Conservation (phyloP, 2,329 filamentous ascomycete species). For the Xylariaceae sp. region DNA sequence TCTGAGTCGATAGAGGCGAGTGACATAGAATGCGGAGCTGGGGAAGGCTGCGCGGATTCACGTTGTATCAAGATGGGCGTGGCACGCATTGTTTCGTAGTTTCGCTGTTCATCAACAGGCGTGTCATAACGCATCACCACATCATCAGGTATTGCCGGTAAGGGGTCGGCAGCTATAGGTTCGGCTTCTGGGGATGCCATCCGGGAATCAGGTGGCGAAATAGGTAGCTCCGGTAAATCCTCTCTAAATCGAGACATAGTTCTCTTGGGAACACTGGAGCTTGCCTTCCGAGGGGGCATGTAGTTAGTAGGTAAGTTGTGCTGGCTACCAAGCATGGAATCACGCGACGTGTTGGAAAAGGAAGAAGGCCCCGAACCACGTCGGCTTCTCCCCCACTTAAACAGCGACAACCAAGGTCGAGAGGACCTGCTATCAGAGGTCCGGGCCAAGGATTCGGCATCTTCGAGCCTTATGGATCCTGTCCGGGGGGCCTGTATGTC, state of each 20-base stretch:
- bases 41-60: constrained; percentile 43
- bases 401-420: constrained; percentile 65
- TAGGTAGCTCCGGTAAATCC: constrained; percentile 78
- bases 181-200: constrained; percentile 71
- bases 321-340: constrained; percentile 62
- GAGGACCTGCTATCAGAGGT: constrained; percentile 49
- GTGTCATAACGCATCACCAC: constrained; percentile 40
- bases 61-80: constrained; percentile 42
- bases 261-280: constrained; percentile 57
- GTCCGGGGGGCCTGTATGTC: constrained; percentile 29
- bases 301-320: constrained; percentile 32
- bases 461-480: constrained; percentile 37
- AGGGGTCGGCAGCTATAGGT: constrained; percentile 25
- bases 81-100: constrained; percentile 35
- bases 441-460: constrained; percentile 47
- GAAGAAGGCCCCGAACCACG: constrained; percentile 60
- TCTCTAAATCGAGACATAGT: constrained; percentile 90
- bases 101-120: constrained; percentile 38
- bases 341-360: constrained; percentile 88
- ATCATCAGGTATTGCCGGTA: constrained; percentile 32
- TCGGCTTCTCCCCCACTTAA: constrained; percentile 62
- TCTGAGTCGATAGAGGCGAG: constrained; percentile 93
- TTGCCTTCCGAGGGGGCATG: constrained; percentile 30
- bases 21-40: constrained; percentile 69
- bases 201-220: constrained; percentile 80